Evolutionary conservation across 208 protist species (phyloP).

Genomic region (Acanthamoeba lenticulata): DNA sequence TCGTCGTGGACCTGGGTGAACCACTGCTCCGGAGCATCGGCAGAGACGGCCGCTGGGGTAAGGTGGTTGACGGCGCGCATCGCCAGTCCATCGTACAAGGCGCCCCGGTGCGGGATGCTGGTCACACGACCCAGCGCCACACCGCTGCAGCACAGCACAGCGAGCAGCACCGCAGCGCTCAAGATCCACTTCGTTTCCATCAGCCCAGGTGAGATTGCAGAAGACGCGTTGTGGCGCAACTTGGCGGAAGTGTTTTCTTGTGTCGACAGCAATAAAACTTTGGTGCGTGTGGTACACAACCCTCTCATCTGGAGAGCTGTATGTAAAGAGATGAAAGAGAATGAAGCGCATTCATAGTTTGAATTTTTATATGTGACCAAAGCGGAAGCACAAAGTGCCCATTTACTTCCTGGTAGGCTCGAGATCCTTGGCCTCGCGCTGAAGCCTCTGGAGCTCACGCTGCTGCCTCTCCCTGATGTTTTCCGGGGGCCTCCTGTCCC

Average conservation of each 20-base stretch:
- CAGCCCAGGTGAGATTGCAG: too few relatives aligned
- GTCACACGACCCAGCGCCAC: slow-evolving; percentile 8
- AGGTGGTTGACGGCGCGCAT: not conserved
- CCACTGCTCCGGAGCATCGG: not conserved
- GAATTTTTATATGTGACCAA: slow-evolving; percentile 26
- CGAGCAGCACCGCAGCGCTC: not conserved
- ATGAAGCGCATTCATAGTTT: not conserved
- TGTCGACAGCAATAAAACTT: too few relatives aligned
- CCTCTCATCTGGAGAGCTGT: too few relatives aligned
- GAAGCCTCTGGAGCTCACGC: slow-evolving; percentile 57
- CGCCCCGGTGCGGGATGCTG: slow-evolving; percentile 20
- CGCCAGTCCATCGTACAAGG: slow-evolving; percentile 9
- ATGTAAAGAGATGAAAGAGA: too few relatives aligned
- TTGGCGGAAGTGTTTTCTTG: too few relatives aligned
- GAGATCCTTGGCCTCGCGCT: slow-evolving; percentile 53
- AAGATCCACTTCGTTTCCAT: too few relatives aligned
- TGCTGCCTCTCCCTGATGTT: slow-evolving; percentile 73
- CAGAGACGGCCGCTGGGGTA: not conserved
- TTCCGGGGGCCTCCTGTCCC: slow-evolving; percentile 85
- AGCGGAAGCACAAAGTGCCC: not conserved
- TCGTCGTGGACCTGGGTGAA: slow-evolving; percentile 45
- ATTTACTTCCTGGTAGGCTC: slow-evolving; percentile 54
- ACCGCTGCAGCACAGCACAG: not conserved
- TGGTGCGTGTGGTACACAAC: too few relatives aligned
- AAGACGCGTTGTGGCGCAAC: too few relatives aligned